Evolutionary conservation across 495 filamentous ascomycete species (phyloP), one percentile per base, ranked within the genome.

Genomic region (Schizothecium vesticola): DNA sequence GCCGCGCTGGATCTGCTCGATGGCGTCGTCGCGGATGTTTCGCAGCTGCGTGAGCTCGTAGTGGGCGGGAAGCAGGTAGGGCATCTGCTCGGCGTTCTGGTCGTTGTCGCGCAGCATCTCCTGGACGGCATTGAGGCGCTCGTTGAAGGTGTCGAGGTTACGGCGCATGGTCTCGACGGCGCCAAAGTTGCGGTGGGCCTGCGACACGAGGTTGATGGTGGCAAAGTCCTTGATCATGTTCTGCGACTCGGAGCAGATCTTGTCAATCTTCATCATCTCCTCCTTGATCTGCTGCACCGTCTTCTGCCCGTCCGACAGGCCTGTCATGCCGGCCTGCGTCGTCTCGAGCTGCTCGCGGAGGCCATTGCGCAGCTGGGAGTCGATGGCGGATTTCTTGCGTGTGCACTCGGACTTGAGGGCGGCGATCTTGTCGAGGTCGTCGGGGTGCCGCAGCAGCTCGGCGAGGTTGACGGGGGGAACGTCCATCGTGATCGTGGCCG

Each of bases 201-300:
- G 91, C 24, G 93, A 92, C 56, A 98, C 88, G 70, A 92, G 82
- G 77, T 97, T 97, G 79, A 99, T 97, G 74, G 95, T 92, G 43
- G 96, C 92, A 76, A 99, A 99, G 81, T 98, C 95, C 67, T 89
- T 87, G 67, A 98, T 97, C 87, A 97, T 97, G 73, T 91, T 89
- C 81, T 98, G 94, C 61, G 92, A 91, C 77, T 98, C 96, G 68
- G 92, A 91, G 80, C 95, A 98, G 62, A 99, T 86, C 83, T 93
- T 94, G 80, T 98, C 96, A 77, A 99, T 97, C 80, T 95, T 95
- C 83, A 93, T 90, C 84, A 99, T 94, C 82, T 98, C 95, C 73
- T 98, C 96, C 78, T 94, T 94, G 73, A 97, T 97, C 69, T 88
- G 86, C 69, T 91, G 88, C 13, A 98, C 89, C 61, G 90, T 91